Base-by-base conservation (phyloP, 257 asterid species). In the Plantago major region DNA sequence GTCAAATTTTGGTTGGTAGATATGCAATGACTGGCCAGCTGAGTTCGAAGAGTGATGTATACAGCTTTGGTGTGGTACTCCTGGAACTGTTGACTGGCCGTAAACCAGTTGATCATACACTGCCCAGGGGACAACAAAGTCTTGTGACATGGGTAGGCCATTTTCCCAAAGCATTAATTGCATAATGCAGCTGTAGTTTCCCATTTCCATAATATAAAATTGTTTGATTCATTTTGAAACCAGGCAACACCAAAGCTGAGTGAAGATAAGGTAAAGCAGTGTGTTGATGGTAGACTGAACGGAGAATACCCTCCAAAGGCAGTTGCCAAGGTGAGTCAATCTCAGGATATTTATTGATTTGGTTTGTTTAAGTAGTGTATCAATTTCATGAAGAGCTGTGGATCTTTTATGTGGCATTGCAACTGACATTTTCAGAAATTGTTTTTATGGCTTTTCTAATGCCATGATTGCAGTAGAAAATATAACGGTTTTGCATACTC, bases 231-330 rank as follows among this genome's bases (percentile, higher is more conserved):
- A 55, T 0, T 33, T 50, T 9, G 55, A 10, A 45, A 61, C 62
- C 72, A 82, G 89, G 87, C 87, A 66, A 79, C 74, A 11, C 85
- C 89, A 15, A 70, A 59, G 65, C 82, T 79, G 3, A 66, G 80
- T 11, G 79, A 80, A 65, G 81, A 80, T 61, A 78, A 76, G 62
- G 81, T 78, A 46, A 69, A 72, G 66, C 78, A 80, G 65, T 65
- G 79, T 51, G 76, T 82, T 58, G 89, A 85, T 52, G 66, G 72
- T 60, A 76, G 85, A 78, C 55, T 80, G 48, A 54, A 56, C 10
- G 72, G 77, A 16, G 73, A 73, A 43, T 82, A 74, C 64, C 80
- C 87, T 68, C 80, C 78, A 0, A 70, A 69, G 73, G 89, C 87
- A 10, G 84, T 80, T 64, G 82, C 85, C 19, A 79, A 79, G 89